Evolutionary conservation across 2,329 filamentous ascomycete species (phyloP).

Genomic region (Emergomyces orientalis): DNA sequence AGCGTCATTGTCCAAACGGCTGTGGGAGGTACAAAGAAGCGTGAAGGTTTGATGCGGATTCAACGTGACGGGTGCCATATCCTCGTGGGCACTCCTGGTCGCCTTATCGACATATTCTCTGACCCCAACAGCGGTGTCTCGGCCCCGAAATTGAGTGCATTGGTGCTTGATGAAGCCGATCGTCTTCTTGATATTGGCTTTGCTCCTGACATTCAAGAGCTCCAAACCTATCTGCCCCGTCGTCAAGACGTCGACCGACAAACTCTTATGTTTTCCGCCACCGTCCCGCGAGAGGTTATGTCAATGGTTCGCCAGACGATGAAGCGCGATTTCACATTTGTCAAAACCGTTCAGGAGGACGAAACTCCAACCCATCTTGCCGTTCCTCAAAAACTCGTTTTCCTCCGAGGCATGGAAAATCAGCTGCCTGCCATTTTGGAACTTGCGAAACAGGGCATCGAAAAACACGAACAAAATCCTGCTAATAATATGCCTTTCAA

Average conservation of each 20-base stretch:
- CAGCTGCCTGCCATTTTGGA: constrained; percentile 68
- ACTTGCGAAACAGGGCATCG: constrained; percentile 54
- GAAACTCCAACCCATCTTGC: constrained; percentile 77
- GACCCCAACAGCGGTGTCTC: constrained; percentile 55
- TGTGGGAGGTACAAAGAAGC: constrained; percentile 86
- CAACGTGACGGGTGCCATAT: constrained; percentile 73
- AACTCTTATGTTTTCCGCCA: constrained; percentile 92
- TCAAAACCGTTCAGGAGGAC: constrained; percentile 75
- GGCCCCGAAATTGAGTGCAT: constrained; percentile 50
- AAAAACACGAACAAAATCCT: constrained; percentile 31
- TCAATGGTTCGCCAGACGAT: constrained; percentile 67
- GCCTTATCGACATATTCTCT: constrained; percentile 69
- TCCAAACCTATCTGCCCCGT: constrained; percentile 55
- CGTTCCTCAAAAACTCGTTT: constrained; percentile 70
- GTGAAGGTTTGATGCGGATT: constrained; percentile 55
- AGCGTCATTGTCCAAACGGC: constrained; percentile 63
- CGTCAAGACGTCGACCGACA: constrained; percentile 60
- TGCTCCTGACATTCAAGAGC: constrained; percentile 53
- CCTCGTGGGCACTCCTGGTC: constrained; percentile 81
- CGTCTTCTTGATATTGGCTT: constrained; percentile 61
- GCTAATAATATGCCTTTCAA: constrained; percentile 62
- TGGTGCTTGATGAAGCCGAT: constrained; percentile 60
- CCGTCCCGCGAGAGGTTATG: constrained; percentile 76
- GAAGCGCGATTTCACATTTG: constrained; percentile 74
- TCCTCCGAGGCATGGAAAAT: constrained; percentile 62